Base-by-base conservation (phyloP, 805 yeast species). In the Ogataea methylovora region DNA sequence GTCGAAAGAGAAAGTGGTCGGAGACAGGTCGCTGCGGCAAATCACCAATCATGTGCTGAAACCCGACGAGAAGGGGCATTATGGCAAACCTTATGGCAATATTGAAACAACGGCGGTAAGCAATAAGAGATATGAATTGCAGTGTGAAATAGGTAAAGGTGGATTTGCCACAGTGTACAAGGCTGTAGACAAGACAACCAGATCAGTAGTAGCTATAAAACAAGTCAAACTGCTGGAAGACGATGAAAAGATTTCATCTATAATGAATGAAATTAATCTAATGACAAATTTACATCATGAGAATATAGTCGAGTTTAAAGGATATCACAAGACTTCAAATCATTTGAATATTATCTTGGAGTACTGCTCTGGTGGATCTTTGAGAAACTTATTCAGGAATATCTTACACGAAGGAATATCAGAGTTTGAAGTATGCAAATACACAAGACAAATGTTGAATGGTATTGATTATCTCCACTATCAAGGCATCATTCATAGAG, bases 91-190 rank as follows among this genome's bases (percentile, higher is more conserved):
- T n/a, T n/a, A n/a, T n/a, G n/a, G n/a, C n/a, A n/a, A n/a, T n/a
- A n/a, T n/a, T n/a, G n/a, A n/a, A n/a, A n/a, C n/a, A n/a, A n/a
- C n/a, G n/a, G 24, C 8, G 11, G 26, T 24, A 24, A 24, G 6
- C 14, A n/a, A 12, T 6, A 30, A 67, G 29, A 67, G 67, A 35
- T 76, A 72, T 47, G 63, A 63, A 20, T 63, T 79, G 45, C 65
- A 68, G 31, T 81, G 76, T 31, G 69, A 80, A 24, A 65, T 92
- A 2, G 98, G 97, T 3, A 73, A 73, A 39, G 98, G 98, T 2
- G 97, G 97, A 0, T 87, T 77, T 53, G 97, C 97, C 1, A 73
- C 74, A 26, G 97, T 90, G 4, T 87, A 79, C 56, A 70, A 52
- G 26, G 49, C 44, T 10, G 29, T 25, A 15, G 7, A n/a, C 39